phyloP scores from a whole-genome alignment of 1,284 basidiomycete species.

The Violaceomyces palustris region DNA sequence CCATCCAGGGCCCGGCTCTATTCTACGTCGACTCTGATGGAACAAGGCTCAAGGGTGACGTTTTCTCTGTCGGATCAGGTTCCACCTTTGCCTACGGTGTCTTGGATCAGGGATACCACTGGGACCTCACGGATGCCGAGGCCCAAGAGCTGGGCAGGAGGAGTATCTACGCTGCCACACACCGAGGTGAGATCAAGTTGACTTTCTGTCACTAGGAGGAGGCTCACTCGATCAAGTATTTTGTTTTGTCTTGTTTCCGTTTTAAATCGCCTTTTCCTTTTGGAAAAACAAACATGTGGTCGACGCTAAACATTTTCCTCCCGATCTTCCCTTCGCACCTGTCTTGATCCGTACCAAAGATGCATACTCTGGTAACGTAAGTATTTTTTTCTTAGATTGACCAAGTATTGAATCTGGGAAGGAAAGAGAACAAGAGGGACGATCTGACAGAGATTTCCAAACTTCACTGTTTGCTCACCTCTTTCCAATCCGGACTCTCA shows the following conservation, averaged over 20 bases:
- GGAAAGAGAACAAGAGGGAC: no score
- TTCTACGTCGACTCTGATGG: conserved; percentile 99
- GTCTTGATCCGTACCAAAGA: conserved; percentile 56
- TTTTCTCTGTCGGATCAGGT: conserved; percentile 97
- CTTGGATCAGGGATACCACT: conserved; percentile 89
- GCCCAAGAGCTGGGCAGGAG: conserved; percentile 89
- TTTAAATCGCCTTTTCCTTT: no score
- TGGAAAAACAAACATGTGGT: no score
- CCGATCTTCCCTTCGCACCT: not conserved
- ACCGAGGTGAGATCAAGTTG: conserved; percentile 55
- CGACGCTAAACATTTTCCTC: not conserved
- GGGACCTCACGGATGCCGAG: conserved; percentile 88
- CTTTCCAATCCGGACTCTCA: conserved; percentile 15
- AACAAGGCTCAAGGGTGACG: conserved; percentile 85
- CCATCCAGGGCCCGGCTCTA: conserved; percentile 74
- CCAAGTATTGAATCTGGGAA: no score
- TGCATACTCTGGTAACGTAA: conserved; percentile 76
- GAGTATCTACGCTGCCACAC: conserved; percentile 94
- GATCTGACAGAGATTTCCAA: no score
- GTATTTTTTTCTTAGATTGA: no score
- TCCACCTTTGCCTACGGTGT: conserved; percentile 98
- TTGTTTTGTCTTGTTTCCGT: not conserved
- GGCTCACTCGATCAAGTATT: no score
- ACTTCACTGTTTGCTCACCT: not conserved
- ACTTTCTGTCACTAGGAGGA: no score